A percentile compares a stretch with the other conserved stretches of the same genome.
Evolutionary conservation across 108 stramenopile species (phyloP).

Genomic region (Hondaea fermentalgiana): DNA sequence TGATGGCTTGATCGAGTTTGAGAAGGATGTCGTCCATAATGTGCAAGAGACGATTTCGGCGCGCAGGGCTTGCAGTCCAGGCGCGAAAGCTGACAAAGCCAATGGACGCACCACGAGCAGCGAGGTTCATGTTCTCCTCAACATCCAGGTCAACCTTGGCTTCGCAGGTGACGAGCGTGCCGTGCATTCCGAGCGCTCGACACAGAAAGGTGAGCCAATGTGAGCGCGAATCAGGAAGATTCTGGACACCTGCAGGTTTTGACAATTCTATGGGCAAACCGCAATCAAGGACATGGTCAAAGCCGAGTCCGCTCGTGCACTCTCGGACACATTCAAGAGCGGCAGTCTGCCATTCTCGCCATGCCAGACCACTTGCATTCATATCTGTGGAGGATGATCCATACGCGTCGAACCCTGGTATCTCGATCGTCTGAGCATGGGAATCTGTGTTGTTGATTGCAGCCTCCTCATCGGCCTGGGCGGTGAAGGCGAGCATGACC

Average conservation of each 20-base stretch:
- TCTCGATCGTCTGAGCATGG: too few relatives aligned
- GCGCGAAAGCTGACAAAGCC: background rate
- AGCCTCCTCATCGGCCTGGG: background rate
- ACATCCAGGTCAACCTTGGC: background rate
- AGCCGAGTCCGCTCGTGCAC: background rate
- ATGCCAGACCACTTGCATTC: background rate
- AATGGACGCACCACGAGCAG: background rate
- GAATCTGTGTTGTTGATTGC: background rate
- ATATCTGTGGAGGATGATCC: background rate
- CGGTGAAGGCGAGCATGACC: background rate
- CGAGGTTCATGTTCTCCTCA: background rate
- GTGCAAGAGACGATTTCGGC: background rate
- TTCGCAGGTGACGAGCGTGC: background rate
- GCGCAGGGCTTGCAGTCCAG: background rate
- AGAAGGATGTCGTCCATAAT: background rate
- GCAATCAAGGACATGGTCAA: background rate
- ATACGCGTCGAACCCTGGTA: too few relatives aligned
- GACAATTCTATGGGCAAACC: background rate
- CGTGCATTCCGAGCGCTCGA: background rate
- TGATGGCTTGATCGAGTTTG: background rate
- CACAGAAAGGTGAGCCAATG: background rate
- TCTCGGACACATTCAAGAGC: background rate
- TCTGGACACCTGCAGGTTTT: too few relatives aligned
- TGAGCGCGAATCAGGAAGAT: too few relatives aligned
- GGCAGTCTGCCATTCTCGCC: background rate